Base-by-base conservation (phyloP, 2,329 filamentous ascomycete species). In the Albophoma yamanashiensis region DNA sequence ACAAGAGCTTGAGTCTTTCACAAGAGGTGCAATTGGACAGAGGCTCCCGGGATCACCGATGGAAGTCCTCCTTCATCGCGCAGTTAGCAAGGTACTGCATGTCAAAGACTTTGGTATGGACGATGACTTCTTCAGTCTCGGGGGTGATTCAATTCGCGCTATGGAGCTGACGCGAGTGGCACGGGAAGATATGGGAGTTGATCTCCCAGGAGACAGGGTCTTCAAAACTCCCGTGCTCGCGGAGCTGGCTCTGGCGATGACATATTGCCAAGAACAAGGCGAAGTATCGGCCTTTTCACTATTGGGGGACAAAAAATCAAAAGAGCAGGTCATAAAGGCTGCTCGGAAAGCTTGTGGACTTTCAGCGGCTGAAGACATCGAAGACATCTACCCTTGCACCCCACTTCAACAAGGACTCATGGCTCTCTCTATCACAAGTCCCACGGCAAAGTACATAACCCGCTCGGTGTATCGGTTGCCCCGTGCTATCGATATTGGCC, bases 81-180 rank as follows among this genome's bases (percentile, higher is more conserved):
- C 42, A 6, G 40, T 58, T 7, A 14, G 36, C 17, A 27, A 56
- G 42, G 27, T 60, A 11, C 15, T 60, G 39, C 45, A 47, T 11
- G n/a, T 60, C 2, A 25, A 45, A 14, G 65, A 69, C 6, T 61
- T 75, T 39, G 64, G 68, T 0, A 62, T 68, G 1, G 63, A 69
- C 2, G 71, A 74, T 61, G 69, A 69, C 66, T 78, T 78, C 67
- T 75, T 78, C 62, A 66, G 67, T 0, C 68, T 78, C 1, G 76
- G 76, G 1, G 76, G 78, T 6, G 76, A 79, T 66, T 79, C 78
- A 0, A 68, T 79, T 20, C 68, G 69, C 3, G 76, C 77, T 0
- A 79, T 79, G 75, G 73, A 69, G 58, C 65, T 79, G 1, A 73
- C 76, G 1, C 70, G 74, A 1, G 67, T 67, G 39, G 73, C 73